phyloP scores from a whole-genome alignment of 2,329 filamentous ascomycete genomes.

The Dothideomycetes sp. region DNA sequence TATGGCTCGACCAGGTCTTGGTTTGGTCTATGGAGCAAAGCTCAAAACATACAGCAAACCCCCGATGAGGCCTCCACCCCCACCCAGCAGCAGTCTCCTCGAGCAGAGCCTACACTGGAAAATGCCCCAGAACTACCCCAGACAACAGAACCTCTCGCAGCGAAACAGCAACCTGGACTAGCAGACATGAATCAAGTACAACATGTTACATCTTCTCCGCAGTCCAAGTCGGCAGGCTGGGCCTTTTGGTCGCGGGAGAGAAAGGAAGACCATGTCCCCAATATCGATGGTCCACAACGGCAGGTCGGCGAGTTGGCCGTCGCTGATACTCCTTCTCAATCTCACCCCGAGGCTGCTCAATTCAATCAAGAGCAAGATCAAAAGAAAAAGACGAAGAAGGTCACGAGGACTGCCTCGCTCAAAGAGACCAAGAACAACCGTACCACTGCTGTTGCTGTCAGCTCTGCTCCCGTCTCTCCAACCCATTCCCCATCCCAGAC shows the following conservation, averaged over 20 bases:
- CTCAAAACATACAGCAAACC: slow-evolving; percentile 30
- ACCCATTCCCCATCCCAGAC: not conserved
- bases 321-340: slow-evolving; percentile 38
- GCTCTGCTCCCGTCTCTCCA: not conserved
- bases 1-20: slow-evolving; percentile 25
- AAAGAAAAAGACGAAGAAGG: slow-evolving; percentile 12
- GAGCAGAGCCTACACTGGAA: slow-evolving; percentile 10
- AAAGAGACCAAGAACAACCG: slow-evolving; percentile 5
- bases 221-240: slow-evolving; percentile 59
- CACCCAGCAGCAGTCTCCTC: slow-evolving; percentile 5
- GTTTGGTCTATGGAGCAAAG: slow-evolving; percentile 39
- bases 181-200: slow-evolving; percentile 2
- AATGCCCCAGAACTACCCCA: slow-evolving; percentile 8
- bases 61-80: not conserved
- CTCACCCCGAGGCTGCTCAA: slow-evolving; percentile 38
- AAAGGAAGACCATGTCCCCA: slow-evolving; percentile 37
- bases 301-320: slow-evolving; percentile 41
- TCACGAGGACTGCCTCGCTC: slow-evolving; percentile 12
- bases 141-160: slow-evolving; percentile 6
- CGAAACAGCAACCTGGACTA: slow-evolving; percentile 5
- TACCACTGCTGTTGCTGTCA: not conserved
- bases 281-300: slow-evolving; percentile 46
- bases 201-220: too few species aligned
- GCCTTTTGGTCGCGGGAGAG: slow-evolving; percentile 65
- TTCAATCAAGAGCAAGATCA: slow-evolving; percentile 32